phyloP scores from a whole-genome alignment of 2,329 filamentous ascomycete species.

The Epicoccum sorghinum region DNA sequence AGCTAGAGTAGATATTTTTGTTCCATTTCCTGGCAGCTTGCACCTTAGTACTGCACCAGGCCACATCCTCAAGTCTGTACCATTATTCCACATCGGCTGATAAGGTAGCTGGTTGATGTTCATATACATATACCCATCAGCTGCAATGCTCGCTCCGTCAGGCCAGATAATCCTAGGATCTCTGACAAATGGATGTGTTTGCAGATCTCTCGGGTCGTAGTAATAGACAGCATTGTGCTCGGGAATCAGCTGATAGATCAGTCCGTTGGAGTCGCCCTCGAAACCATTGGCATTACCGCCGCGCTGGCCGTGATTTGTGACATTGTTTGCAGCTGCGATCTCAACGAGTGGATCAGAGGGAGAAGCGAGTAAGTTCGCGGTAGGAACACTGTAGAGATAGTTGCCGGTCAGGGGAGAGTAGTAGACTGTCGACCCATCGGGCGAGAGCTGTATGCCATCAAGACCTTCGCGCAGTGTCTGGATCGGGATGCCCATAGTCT shows the following conservation, averaged over 20 bases:
- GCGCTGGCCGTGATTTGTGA: constrained; percentile 53
- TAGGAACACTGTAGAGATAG: constrained; percentile 55
- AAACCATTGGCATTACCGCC: constrained; percentile 59
- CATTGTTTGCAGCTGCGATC: constrained; percentile 53
- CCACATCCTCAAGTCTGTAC: constrained; percentile 50
- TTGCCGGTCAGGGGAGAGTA: constrained; percentile 52
- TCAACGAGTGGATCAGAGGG: constrained; percentile 51
- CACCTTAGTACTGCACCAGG: constrained; percentile 55
- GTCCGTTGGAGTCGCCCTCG: constrained; percentile 56
- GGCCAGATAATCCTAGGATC: constrained; percentile 57
- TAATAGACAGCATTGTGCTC: constrained; percentile 56
- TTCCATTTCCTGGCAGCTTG: constrained; percentile 48
- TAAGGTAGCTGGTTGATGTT: constrained; percentile 56
- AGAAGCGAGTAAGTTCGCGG: constrained; percentile 49
- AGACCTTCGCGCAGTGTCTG: constrained; percentile 52
- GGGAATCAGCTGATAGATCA: constrained; percentile 56
- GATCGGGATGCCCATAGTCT: constrained; percentile 38
- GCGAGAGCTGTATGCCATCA: constrained; percentile 57
- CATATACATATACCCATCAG: constrained; percentile 52
- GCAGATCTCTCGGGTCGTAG: constrained; percentile 51
- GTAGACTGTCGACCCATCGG: constrained; percentile 54
- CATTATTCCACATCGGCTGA: constrained; percentile 56
- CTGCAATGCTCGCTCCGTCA: constrained; percentile 47
- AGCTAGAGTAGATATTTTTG: constrained; percentile 40
- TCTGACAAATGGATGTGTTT: constrained; percentile 52